Base-by-base conservation (phyloP, 768 basidiomycete species). In the Russula emetica region DNA sequence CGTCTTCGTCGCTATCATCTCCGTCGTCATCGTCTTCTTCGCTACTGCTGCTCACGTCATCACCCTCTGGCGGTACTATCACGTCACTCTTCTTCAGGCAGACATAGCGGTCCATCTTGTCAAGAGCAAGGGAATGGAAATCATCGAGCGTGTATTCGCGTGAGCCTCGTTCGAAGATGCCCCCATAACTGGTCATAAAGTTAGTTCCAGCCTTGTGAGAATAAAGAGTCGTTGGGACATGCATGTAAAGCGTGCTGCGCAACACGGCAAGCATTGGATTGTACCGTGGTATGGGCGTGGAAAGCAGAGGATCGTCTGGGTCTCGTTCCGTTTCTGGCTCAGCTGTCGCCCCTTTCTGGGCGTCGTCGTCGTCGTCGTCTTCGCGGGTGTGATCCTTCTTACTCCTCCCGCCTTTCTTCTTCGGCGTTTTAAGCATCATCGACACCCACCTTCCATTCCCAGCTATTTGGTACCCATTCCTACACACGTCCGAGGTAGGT, bases 71-170 rank as follows among this genome's bases (percentile, higher is more conserved):
- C 10, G 82, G 80, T 57, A 92, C 84, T 24, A 82, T 73, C 9
- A 88, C 75, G 7, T 78, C 84, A 58, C 84, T 86, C 53, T 81
- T 77, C 73, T 88, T 90, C 69, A 94, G 77, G 68, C 92, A 93
- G 2, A 78, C 72, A 70, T 83, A 95, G 11, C 80, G 76, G 45
- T 95, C 94, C 74, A 95, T 76, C 73, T 95, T 95, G 70, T 94
- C 92, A 22, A 97, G 78, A 62, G 85, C 82, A 13, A 97, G 74
- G 2, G 83, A 78, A 74, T 93, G 79, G 70, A 95, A 97, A 70
- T 96, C 94, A 70, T 94, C 92, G 7, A 97, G 77, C 0, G 93
- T 95, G 68, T 90, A 94, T 73, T 97, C 94, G 26, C 84, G 82
- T 14, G 88, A 80, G 0, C 91, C 88, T 18, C 83, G 80, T 73